Conservation (phyloP, 768 basidiomycete species). For the Lactifluus piperatus region DNA sequence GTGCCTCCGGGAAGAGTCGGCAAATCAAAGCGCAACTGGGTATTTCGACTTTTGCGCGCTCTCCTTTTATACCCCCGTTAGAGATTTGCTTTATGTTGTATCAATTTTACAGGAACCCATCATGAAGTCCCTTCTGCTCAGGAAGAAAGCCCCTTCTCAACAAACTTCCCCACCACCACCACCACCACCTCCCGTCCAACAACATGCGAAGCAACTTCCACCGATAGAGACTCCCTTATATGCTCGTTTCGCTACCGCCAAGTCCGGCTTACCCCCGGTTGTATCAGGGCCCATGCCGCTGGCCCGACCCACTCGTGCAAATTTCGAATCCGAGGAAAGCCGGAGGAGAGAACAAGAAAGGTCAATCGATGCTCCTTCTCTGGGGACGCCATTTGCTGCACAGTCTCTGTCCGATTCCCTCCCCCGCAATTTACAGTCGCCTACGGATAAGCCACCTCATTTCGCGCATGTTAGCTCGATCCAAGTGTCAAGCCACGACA, state of each 20-base stretch:
- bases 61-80: conserved; percentile 2
- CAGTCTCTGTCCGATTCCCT: background rate
- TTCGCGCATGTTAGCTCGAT: background rate
- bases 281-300: conserved; percentile 25
- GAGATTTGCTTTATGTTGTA: background rate
- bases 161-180: no score
- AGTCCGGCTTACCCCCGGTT: conserved; percentile 10
- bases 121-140: conserved; percentile 20
- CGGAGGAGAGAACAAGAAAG: conserved; percentile 1
- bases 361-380: background rate
- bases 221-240: conserved; percentile 23
- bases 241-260: conserved; percentile 23
- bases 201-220: background rate
- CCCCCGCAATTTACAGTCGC: background rate
- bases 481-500: background rate
- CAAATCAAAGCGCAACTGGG: background rate
- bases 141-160: conserved; percentile 10
- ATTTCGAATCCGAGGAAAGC: background rate
- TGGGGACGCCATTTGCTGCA: background rate
- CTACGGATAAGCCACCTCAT: background rate
- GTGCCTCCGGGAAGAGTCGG: no score
- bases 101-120: conserved; percentile 10
- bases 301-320: conserved; percentile 5
- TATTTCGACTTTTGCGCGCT: background rate
- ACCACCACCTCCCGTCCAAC: background rate